A percentile compares a stretch with the other conserved stretches of the same genome.
Evolutionary conservation across 768 basidiomycete genomes (phyloP).

Genomic region (Xanthoconium stramineum): DNA sequence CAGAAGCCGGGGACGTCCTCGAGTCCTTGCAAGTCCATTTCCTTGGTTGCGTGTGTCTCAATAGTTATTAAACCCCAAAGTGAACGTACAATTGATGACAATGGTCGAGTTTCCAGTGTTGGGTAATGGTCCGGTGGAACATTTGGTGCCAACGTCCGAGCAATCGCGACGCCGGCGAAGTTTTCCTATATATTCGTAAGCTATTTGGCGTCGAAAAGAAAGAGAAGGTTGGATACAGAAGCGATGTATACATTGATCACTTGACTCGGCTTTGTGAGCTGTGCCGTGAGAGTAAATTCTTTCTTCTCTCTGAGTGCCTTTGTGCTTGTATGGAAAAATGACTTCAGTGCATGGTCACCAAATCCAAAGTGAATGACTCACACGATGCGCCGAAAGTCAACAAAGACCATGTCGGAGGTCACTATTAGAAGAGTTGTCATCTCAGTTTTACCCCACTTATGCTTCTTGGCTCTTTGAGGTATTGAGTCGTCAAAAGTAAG

Average conservation of each 20-base stretch:
- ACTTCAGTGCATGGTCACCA: conserved; percentile 1
- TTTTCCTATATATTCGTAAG: conserved; percentile 51
- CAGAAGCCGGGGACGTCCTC: conserved; percentile 72
- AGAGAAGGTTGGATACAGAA: conserved; percentile 43
- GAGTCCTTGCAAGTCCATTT: conserved; percentile 61
- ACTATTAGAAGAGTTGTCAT: conserved; percentile 72
- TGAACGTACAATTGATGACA: conserved; percentile 48
- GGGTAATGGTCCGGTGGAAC: conserved; percentile 58
- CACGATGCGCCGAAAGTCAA: conserved; percentile 82
- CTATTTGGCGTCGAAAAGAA: conserved; percentile 9
- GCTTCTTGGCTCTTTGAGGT: conserved; percentile 43
- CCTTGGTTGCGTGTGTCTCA: conserved; percentile 38
- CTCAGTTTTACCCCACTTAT: conserved; percentile 43
- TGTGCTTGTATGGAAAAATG: conserved; percentile 45
- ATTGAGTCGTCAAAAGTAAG: conserved; percentile 34
- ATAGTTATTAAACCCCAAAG: not conserved
- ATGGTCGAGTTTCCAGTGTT: conserved; percentile 68
- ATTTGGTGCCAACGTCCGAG: conserved; percentile 54
- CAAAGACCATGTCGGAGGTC: conserved; percentile 68
- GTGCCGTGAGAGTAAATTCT: conserved; percentile 55
- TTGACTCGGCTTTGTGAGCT: conserved; percentile 76
- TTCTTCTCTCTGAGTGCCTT: conserved; percentile 59
- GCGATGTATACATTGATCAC: conserved; percentile 54
- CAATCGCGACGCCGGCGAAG: conserved; percentile 61
- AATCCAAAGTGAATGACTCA: conserved; percentile 32